These are phyloP conservation scores for Phyllosticta ampelicida DNA, from an alignment of 2,329 filamentous ascomycete species.

Conservation along the genomic window DNA sequence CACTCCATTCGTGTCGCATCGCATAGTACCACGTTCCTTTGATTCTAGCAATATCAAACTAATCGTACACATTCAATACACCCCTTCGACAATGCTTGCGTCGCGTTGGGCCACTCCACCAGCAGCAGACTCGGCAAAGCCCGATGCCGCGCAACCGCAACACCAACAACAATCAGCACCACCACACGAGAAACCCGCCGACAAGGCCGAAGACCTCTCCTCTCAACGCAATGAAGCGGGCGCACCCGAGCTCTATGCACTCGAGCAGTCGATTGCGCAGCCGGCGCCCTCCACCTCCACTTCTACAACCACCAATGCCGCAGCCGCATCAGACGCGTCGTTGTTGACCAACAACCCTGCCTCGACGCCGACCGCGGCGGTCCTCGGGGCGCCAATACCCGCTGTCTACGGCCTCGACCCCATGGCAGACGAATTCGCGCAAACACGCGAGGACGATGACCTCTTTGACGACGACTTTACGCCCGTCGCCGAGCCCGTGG, in stretches of 20 bases:
- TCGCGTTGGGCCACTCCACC: conserved; percentile 8
- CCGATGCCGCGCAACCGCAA: conserved; percentile 1
- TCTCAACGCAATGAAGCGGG: background rate
- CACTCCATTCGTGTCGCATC: background rate
- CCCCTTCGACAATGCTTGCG: conserved; percentile 3
- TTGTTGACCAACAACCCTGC: background rate
- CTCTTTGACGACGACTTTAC: conserved; percentile 42
- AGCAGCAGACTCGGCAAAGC: conserved; percentile 1
- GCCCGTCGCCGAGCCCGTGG: conserved; percentile 33
- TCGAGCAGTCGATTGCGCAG: background rate
- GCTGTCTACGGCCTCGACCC: conserved; percentile 6
- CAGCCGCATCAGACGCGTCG: background rate
- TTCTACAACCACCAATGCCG: background rate
- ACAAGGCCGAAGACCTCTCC: background rate
- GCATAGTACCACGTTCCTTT: background rate
- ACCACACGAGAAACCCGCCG: background rate
- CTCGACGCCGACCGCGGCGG: background rate
- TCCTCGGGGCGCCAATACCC: background rate
- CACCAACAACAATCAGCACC: background rate
- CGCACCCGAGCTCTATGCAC: background rate
- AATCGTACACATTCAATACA: background rate
- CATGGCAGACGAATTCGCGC: conserved; percentile 35
- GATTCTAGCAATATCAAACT: background rate
- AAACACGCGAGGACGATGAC: conserved; percentile 40
- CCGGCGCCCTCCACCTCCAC: background rate